Evolutionary conservation across 2,329 filamentous ascomycete species (phyloP), one percentile per base, ranked within the genome.

Genomic region (Aaosphaeria pasadenensis): DNA sequence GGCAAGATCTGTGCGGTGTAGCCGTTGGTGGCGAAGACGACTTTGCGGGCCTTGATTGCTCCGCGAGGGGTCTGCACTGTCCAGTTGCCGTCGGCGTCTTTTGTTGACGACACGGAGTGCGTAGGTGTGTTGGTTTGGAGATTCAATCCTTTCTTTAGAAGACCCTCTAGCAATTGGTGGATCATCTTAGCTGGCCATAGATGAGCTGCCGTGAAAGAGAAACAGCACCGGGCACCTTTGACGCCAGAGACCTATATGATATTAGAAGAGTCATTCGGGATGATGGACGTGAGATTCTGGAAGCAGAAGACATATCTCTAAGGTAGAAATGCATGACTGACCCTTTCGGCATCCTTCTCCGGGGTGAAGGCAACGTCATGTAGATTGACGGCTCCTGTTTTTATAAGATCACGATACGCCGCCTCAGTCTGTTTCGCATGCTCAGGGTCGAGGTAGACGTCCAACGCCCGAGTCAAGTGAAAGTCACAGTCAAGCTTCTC

Each of bases 101-200:
- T 46, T 33, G 54, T 48, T 28, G 58, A 66, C 2, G 54, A 58
- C 11, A 68, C 66, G n/a, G 64, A 52, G 4, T 62, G 61, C 1
- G 83, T 87, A 0, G 87, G 81, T 11, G 88, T 91, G 49, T 79
- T 82, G 5, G 87, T 91, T 69, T 91, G 88, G 29, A 92, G 74
- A 59, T 91, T 91, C 60, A 91, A 83, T 2, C 64, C 70, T 1
- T 67, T 65, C n/a, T 74, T 69, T 6, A 80, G 59, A 0, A 89
- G 77, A 6, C 73, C 67, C 62, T 88, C 82, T 1, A 95, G 72
- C 0, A 91, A 77, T 69, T 84, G 86, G 1, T 83, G 75, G 2
- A 95, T 84, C 13, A 95, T 80, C 71, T 94, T 95, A 69, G 95
- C 95, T 0, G 90, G 90, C 87, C 87, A 91, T 41, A 89, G 65